A percentile compares a stretch with the other conserved stretches of the same genome.
These are phyloP conservation scores for Lactifluus volemus DNA, from an alignment of 768 basidiomycete species.

Conservation along the genomic window DNA sequence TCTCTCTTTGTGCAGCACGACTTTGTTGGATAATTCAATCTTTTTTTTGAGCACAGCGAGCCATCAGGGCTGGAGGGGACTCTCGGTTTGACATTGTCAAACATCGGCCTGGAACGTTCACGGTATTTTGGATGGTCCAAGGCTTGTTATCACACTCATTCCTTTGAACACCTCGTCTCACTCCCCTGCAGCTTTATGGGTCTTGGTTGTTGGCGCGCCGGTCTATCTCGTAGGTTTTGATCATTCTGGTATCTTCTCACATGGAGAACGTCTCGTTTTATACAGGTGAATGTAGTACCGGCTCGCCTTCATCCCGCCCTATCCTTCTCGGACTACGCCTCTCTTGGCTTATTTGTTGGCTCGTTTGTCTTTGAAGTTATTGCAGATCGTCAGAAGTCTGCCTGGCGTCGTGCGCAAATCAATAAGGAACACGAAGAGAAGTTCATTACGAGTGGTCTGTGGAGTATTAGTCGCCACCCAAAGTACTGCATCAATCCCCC, in stretches of 20 bases:
- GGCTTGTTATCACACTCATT: slow-evolving; percentile 27
- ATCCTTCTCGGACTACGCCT: slow-evolving; percentile 44
- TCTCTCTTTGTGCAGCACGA: not conserved
- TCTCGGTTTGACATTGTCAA: slow-evolving; percentile 57
- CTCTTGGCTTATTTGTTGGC: slow-evolving; percentile 42
- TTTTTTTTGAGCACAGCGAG: slow-evolving; percentile 26
- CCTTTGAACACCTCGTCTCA: not conserved
- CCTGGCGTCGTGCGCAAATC: slow-evolving; percentile 51
- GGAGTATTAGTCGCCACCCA: slow-evolving; percentile 61
- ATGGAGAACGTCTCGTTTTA: not conserved
- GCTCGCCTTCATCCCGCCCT: slow-evolving; percentile 41
- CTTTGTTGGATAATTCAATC: not conserved
- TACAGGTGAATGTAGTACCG: slow-evolving; percentile 44
- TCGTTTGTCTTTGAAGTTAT: slow-evolving; percentile 55
- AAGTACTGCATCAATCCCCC: slow-evolving; percentile 45
- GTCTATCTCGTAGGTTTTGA: slow-evolving; percentile 41
- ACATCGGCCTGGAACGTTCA: slow-evolving; percentile 39
- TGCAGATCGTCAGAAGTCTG: slow-evolving; percentile 57
- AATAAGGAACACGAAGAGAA: slow-evolving; percentile 59
- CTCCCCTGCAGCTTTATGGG: slow-evolving; percentile 46
- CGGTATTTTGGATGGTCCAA: slow-evolving; percentile 54
- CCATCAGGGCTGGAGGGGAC: slow-evolving; percentile 50
- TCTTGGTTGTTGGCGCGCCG: slow-evolving; percentile 47
- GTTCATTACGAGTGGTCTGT: slow-evolving; percentile 48
- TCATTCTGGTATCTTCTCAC: not conserved